Evolutionary conservation across 768 basidiomycete species (phyloP).

Genomic region (Baorangia bicolor): DNA sequence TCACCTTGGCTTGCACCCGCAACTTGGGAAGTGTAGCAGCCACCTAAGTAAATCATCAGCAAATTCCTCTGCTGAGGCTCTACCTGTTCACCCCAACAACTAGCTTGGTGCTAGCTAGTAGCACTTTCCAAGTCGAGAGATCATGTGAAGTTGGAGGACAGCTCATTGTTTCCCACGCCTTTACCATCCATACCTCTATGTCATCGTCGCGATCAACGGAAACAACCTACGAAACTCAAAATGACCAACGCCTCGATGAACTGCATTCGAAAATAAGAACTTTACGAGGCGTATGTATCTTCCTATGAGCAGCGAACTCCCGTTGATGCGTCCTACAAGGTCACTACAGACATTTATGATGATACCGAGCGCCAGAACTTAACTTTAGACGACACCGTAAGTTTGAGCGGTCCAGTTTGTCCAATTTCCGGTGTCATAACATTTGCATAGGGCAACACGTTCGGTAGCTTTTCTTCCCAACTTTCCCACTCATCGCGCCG

Average conservation of each 20-base stretch:
- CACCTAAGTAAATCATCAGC: no score
- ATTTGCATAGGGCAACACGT: constrained; percentile 54
- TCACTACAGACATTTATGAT: constrained; percentile 85
- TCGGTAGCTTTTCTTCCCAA: constrained; percentile 60
- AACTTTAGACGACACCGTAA: constrained; percentile 73
- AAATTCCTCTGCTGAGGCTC: no score
- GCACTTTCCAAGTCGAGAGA: no score
- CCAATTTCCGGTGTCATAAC: not conserved
- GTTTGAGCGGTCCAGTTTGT: constrained; percentile 22
- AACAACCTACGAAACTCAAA: constrained; percentile 80
- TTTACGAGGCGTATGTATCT: constrained; percentile 63
- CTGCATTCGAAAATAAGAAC: constrained; percentile 83
- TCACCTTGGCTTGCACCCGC: no score
- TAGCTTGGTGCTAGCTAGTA: no score
- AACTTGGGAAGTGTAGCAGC: no score
- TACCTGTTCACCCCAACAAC: no score
- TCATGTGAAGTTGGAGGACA: no score
- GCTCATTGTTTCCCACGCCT: constrained; percentile 21
- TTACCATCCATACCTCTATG: constrained; percentile 22
- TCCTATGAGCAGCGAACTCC: not conserved
- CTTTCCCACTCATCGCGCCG: constrained; percentile 67
- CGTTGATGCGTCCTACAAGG: constrained; percentile 38
- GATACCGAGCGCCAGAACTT: constrained; percentile 83
- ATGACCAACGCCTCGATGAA: constrained; percentile 81
- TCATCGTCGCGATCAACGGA: constrained; percentile 47